Base-by-base conservation (phyloP, 805 yeast genomes). In the Candida vaughaniae region DNA sequence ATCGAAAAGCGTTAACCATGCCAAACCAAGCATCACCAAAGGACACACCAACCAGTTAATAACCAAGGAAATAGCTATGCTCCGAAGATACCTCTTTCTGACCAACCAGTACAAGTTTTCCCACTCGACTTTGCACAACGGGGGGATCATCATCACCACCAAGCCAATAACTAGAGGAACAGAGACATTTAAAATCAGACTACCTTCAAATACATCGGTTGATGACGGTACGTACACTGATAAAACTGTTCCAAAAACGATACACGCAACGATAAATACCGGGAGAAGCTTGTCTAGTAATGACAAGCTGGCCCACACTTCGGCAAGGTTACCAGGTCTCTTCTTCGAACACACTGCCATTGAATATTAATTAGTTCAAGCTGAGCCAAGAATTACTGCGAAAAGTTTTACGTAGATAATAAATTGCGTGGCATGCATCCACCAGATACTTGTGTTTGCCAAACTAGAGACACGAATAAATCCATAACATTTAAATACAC, bases 41-140 rank as follows among this genome's bases (percentile, higher is more conserved):
- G 82, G 83, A 31, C 80, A 71, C 11, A 77, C 46, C 6, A 78
- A 58, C 82, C 82, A 78, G 58, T 78, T 77, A 41, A 76, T 43
- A 7, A 69, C 31, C 16, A 75, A 40, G 2, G 78, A 70, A n/a
- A 66, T 48, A 7, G 56, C 29, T 6, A 75, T 48, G 12, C 58
- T 66, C 14, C 46, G 55, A 3, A 30, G 16, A 26, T 31, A 31
- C 14, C 23, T 33, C 26, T 36, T 33, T 5, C 16, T 9, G 19
- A 52, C 42, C 20, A 48, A 42, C 16, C 16, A 25, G 29, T 38
- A 33, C 12, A 72, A 45, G 25, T 56, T 54, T 46, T 77, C 82
- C 72, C 75, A 77, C 46, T 67, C 64, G 18, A 77, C 75, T 43
- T 74, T 73, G 51, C 78, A 72, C 34, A 77, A 55, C 4, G 78